Conservation (phyloP, 2,329 filamentous ascomycete genomes). For the Calonectria pseudoturangicola region DNA sequence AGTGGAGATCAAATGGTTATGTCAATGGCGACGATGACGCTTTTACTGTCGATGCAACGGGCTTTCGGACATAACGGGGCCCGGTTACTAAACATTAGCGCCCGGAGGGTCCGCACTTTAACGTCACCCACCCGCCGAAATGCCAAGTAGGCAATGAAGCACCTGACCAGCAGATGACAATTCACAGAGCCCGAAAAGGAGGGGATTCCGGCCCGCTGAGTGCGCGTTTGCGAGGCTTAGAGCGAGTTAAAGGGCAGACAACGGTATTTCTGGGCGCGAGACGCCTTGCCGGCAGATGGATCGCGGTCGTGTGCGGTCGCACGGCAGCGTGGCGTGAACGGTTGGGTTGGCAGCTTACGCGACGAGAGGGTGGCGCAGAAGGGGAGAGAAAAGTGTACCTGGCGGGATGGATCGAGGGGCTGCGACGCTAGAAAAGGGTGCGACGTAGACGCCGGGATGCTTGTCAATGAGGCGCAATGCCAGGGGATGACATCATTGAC, state of each 20-base stretch:
- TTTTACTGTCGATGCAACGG: constrained; percentile 28
- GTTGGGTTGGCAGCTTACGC: constrained; percentile 10
- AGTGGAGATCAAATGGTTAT: constrained; percentile 17
- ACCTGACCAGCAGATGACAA: constrained; percentile 20
- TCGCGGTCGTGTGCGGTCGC: constrained; percentile 10
- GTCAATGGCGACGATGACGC: constrained; percentile 35
- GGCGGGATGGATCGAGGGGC: constrained; percentile 2
- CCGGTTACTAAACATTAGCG: neutral
- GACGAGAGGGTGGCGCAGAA: constrained; percentile 33
- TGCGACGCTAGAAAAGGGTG: neutral
- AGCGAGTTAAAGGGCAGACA: constrained; percentile 12
- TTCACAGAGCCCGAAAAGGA: neutral
- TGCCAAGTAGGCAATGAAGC: constrained; percentile 19
- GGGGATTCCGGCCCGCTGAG: neutral
- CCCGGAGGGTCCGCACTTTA: constrained; percentile 13
- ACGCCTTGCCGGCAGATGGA: constrained; percentile 5
- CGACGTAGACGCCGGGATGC: constrained; percentile 4
- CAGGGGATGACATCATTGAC: constrained; percentile 30
- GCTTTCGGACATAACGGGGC: constrained; percentile 39
- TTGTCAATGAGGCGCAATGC: constrained; percentile 3
- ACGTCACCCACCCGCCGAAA: constrained; percentile 22
- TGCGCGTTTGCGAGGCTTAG: constrained; percentile 23
- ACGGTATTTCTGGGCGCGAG: neutral
- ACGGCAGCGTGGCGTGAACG: constrained; percentile 22
- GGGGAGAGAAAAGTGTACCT: neutral